Evolutionary conservation across 768 basidiomycete genomes (phyloP), one percentile per base, ranked within the genome.

Genomic region (Mycena albidolilacea): DNA sequence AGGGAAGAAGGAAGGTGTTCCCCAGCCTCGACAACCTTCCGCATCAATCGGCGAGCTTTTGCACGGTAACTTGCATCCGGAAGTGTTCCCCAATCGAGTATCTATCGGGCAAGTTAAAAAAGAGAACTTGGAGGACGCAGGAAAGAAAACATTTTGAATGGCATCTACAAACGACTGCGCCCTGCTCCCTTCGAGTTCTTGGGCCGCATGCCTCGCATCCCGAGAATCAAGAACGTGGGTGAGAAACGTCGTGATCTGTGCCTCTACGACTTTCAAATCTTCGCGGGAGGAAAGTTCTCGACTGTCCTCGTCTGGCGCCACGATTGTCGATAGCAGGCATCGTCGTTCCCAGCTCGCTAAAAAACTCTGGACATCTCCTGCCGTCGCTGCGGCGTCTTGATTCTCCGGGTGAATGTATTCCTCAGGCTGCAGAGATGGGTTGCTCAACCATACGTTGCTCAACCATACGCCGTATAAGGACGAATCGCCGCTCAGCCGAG

Each of bases 1-100:
- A 78, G 44, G 1, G 66, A 67, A 10, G 69, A 44, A 1, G 76
- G 77, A 30, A 78, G 70, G 37, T 62, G 54, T 15, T 69, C 74
- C 5, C 41, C 50, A 14, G 52, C 38, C 38, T 73, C 64, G 14
- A 69, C 60, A n/a, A 77, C 21, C 50, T 71, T 70, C 37, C 64
- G 59, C 30, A 30, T 30, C 30, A 30, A 30, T 30, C 3, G 30
- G 30, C 30, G 30, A 30, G 30, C 30, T 30, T 52, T 66, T 14
- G 50, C 39, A 10, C 52, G 39, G 38, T 19, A 55, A 6, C 14
- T 39, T 21, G 64, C 50, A 12, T 55, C 37, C 3, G 64, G 52
- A 7, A 66, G 41, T 7, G 64, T 23, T 0, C 64, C 54, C 15
- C 64, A 21, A 57, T 66, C 21, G 12, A 66, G 23, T 23, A 55